phyloP scores from a whole-genome alignment of 192 early-diverging fungal genomes.

The Entophlyctis luteolus region DNA sequence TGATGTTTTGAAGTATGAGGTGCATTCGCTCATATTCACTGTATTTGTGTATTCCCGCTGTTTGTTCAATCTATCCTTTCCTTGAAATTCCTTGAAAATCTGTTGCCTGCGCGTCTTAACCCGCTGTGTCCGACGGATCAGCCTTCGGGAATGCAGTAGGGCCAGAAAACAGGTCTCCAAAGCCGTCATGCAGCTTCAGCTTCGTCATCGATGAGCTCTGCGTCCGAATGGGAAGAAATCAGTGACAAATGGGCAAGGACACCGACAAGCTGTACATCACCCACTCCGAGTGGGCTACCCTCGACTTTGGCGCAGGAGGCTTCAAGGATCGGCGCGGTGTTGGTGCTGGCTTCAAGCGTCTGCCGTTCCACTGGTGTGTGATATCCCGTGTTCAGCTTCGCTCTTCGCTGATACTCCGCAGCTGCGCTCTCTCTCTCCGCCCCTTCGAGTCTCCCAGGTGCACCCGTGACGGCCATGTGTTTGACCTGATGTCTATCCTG shows the following conservation, averaged over 20 bases:
- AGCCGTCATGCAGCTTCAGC: not conserved
- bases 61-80: too few species aligned
- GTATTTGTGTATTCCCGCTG: too few species aligned
- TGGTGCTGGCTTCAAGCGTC: constrained; percentile 60
- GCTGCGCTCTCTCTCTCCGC: constrained; percentile 85
- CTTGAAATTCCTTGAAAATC: too few species aligned
- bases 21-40: too few species aligned
- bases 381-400: not conserved
- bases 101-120: too few species aligned
- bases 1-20: too few species aligned
- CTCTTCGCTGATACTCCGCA: constrained; percentile 24
- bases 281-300: constrained; percentile 40
- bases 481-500: constrained; percentile 83
- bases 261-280: constrained; percentile 89
- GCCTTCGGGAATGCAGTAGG: not conserved
- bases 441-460: constrained; percentile 85
- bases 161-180: not conserved
- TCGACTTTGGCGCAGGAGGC: constrained; percentile 35
- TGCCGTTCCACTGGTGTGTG: constrained; percentile 57
- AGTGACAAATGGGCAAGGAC: constrained; percentile 51
- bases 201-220: not conserved
- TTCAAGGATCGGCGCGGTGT: constrained; percentile 44
- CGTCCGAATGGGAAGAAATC: not conserved
- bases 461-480: constrained; percentile 79
- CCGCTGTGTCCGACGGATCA: too few species aligned